These are phyloP conservation scores for Sugiyamaella grinbergsii DNA, from an alignment of 1,139 yeast genomes.

Conservation along the genomic window DNA sequence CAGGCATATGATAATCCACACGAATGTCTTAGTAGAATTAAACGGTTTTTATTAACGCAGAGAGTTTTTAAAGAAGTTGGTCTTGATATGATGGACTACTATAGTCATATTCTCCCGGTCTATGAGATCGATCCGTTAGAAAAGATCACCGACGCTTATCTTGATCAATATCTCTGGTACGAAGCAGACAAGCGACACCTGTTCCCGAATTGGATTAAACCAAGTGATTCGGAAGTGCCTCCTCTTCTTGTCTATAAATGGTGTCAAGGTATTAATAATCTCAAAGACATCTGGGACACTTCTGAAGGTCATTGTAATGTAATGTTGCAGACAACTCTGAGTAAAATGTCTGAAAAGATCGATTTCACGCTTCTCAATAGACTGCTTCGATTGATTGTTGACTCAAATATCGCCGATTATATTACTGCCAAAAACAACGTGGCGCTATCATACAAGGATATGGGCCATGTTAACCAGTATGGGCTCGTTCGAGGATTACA, in stretches of 20 bases:
- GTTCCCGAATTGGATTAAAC: conserved; percentile 96
- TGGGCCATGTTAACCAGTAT: conserved; percentile 88
- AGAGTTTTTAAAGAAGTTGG: conserved; percentile 90
- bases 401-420: conserved; percentile 92
- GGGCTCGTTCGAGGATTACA: conserved; percentile 89
- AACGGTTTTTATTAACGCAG: conserved; percentile 80
- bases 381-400: conserved; percentile 75
- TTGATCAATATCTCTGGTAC: conserved; percentile 95
- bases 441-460: conserved; percentile 81
- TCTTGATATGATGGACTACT: conserved; percentile 89
- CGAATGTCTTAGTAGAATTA: conserved; percentile 82
- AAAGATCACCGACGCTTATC: conserved; percentile 92
- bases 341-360: conserved; percentile 75
- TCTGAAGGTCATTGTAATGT: conserved; percentile 76
- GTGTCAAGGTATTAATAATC: conserved; percentile 91
- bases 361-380: conserved; percentile 87
- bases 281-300: conserved; percentile 77
- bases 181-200: conserved; percentile 86
- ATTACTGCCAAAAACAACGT: conserved; percentile 91
- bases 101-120: conserved; percentile 81
- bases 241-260: conserved; percentile 90
- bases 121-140: conserved; percentile 89
- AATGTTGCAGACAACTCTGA: conserved; percentile 74
- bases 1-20: conserved; percentile 98
- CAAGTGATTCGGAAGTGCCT: conserved; percentile 91